Conservation (phyloP, 2,329 filamentous ascomycete species). For the Bipolaris bicolor region DNA sequence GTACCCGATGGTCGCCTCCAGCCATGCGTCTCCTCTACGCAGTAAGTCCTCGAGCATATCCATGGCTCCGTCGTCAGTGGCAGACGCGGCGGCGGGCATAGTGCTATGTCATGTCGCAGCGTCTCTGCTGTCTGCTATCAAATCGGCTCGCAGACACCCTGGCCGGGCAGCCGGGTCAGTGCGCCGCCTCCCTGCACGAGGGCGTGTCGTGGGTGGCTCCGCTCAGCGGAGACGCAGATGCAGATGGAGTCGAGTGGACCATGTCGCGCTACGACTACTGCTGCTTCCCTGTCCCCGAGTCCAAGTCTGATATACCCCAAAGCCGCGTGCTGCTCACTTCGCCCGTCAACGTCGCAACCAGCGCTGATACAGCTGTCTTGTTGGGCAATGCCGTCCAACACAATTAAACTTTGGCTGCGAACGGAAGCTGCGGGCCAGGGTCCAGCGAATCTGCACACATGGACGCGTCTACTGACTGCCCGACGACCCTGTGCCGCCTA, state of each 20-base stretch:
- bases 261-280: slow-evolving; percentile 20
- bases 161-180: slow-evolving; percentile 17
- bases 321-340: slow-evolving; percentile 23
- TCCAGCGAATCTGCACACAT: slow-evolving; percentile 13
- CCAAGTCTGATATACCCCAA: slow-evolving; percentile 22
- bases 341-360: neutral
- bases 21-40: too few species aligned
- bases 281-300: too few species aligned
- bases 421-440: slow-evolving; percentile 29
- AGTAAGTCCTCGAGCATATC: too few species aligned
- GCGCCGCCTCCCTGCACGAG: slow-evolving; percentile 20
- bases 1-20: slow-evolving; percentile 3
- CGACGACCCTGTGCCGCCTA: too few species aligned
- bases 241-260: slow-evolving; percentile 3
- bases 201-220: slow-evolving; percentile 22
- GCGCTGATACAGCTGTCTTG: neutral
- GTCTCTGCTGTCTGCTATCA: slow-evolving; percentile 22
- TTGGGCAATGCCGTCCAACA: neutral
- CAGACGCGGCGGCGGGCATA: slow-evolving; percentile 4
- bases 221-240: slow-evolving; percentile 27
- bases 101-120: slow-evolving; percentile 28
- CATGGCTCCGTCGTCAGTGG: neutral
- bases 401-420: slow-evolving; percentile 14
- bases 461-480: too few species aligned
- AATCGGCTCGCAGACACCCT: slow-evolving; percentile 14